Evolutionary conservation across 2,329 filamentous ascomycete species (phyloP).

Genomic region (Colletotrichum horii): DNA sequence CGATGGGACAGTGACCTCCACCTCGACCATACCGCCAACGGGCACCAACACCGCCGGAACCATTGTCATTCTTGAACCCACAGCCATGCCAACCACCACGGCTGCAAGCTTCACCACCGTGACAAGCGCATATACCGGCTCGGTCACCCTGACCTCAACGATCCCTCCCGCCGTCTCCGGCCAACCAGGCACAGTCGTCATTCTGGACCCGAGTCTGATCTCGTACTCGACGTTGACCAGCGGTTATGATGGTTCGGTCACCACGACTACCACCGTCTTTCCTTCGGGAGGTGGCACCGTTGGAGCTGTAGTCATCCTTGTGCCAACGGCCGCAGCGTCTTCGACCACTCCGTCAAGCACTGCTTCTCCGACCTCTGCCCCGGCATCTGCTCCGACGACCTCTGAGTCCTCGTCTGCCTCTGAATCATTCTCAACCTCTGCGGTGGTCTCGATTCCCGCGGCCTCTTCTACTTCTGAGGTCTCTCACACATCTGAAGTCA

Average conservation of each 20-base stretch:
- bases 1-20: not conserved
- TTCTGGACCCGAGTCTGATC: not conserved
- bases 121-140: not conserved
- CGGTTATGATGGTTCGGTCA: not conserved
- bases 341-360: accelerated
- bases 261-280: not conserved
- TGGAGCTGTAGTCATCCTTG: not conserved
- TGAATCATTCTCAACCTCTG: not conserved
- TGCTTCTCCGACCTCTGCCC: accelerated
- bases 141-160: not conserved
- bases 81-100: accelerated
- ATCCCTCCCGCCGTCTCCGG: not conserved
- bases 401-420: not conserved
- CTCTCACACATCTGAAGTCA: not conserved
- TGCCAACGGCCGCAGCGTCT: not conserved
- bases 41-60: not conserved
- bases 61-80: not conserved
- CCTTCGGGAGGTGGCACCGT: not conserved
- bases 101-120: not conserved
- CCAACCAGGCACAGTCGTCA: not conserved
- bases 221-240: not conserved
- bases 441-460: not conserved
- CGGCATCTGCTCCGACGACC: not conserved
- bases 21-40: not conserved
- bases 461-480: not conserved